A percentile compares a stretch with the other conserved stretches of the same genome.
phyloP scores from a whole-genome alignment of 176 grass and related monocot genomes.

The Eleusine indica region DNA sequence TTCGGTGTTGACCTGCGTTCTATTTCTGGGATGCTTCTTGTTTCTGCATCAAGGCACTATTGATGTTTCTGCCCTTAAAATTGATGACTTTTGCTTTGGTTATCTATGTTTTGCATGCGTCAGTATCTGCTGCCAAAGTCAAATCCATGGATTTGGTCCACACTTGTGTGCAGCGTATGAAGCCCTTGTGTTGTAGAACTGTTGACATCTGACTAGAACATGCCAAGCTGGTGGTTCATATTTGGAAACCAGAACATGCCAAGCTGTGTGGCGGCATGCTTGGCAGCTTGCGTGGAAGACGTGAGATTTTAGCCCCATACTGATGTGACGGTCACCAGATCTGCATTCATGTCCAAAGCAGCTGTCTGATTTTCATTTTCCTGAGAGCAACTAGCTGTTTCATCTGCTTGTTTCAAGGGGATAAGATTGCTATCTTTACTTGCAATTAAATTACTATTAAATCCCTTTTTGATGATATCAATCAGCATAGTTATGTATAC shows the following conservation, averaged over 20 bases:
- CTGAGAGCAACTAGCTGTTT: slow-evolving; percentile 5
- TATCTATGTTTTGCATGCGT: slow-evolving; percentile 2
- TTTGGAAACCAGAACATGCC: slow-evolving; percentile 14
- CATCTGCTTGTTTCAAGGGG: slow-evolving; percentile 19
- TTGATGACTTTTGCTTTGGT: slow-evolving; percentile 13
- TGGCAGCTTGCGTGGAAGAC: slow-evolving; percentile 1
- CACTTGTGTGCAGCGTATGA: slow-evolving; percentile 16
- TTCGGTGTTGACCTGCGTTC: neutral
- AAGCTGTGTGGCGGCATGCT: slow-evolving; percentile 11
- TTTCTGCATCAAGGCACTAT: neutral
- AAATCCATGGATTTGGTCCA: slow-evolving; percentile 24
- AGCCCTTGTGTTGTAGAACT: neutral
- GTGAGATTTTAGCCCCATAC: slow-evolving; percentile 27
- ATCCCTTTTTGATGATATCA: neutral
- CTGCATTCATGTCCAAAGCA: neutral
- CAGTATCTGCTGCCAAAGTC: neutral
- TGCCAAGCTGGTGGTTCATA: slow-evolving; percentile 21
- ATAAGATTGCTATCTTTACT: slow-evolving; percentile 24
- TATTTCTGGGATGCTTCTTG: neutral
- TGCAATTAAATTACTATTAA: slow-evolving; percentile 14
- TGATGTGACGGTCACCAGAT: slow-evolving; percentile 1
- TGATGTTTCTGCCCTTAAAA: slow-evolving; percentile 11
- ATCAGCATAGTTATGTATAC: neutral
- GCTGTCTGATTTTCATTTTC: slow-evolving; percentile 7
- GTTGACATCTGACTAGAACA: slow-evolving; percentile 8